phyloP scores from a whole-genome alignment of 1,284 basidiomycete species.

The Heterobasidion irregulare region DNA sequence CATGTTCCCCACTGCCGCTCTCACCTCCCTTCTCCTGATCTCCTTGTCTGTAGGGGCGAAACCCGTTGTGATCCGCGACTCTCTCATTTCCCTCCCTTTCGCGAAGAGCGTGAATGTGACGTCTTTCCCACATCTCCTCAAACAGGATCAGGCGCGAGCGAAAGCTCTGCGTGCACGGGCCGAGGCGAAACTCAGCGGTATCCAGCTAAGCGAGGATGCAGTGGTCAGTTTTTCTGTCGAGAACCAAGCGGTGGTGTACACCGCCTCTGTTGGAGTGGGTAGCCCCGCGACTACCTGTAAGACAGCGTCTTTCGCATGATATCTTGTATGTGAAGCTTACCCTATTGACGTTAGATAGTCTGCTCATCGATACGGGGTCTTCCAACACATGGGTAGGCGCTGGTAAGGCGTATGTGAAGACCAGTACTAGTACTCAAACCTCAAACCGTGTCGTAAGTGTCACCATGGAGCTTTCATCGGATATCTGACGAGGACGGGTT shows the following conservation, averaged over 20 bases:
- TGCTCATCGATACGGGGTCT: slow-evolving; percentile 21
- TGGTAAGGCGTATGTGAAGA: slow-evolving; percentile 32
- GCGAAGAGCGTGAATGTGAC: slow-evolving; percentile 41
- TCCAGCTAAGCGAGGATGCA: slow-evolving; percentile 22
- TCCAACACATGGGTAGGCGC: slow-evolving; percentile 69
- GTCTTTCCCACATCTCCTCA: slow-evolving; percentile 36
- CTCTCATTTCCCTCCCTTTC: slow-evolving; percentile 36
- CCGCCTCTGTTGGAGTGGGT: slow-evolving; percentile 24
- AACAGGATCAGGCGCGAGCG: slow-evolving; percentile 46
- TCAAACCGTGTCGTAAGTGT: slow-evolving; percentile 30
- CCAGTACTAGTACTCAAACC: slow-evolving; percentile 35
- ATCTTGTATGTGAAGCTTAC: too few species aligned
- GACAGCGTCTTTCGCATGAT: slow-evolving; percentile 2
- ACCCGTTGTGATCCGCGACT: slow-evolving; percentile 32
- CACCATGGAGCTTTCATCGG: not conserved
- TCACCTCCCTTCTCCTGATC: slow-evolving; percentile 29
- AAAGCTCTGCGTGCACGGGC: slow-evolving; percentile 31
- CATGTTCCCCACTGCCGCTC: slow-evolving; percentile 25
- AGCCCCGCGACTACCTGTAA: slow-evolving; percentile 24
- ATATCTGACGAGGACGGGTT: not conserved
- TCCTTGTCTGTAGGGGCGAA: slow-evolving; percentile 38
- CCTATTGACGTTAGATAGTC: slow-evolving; percentile 13
- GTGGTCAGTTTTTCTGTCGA: slow-evolving; percentile 26
- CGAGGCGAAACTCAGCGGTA: slow-evolving; percentile 22
- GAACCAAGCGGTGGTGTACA: slow-evolving; percentile 27